These are phyloP conservation scores for Colletotrichum cordylinicola DNA, from an alignment of 2,329 filamentous ascomycete genomes.

Conservation along the genomic window DNA sequence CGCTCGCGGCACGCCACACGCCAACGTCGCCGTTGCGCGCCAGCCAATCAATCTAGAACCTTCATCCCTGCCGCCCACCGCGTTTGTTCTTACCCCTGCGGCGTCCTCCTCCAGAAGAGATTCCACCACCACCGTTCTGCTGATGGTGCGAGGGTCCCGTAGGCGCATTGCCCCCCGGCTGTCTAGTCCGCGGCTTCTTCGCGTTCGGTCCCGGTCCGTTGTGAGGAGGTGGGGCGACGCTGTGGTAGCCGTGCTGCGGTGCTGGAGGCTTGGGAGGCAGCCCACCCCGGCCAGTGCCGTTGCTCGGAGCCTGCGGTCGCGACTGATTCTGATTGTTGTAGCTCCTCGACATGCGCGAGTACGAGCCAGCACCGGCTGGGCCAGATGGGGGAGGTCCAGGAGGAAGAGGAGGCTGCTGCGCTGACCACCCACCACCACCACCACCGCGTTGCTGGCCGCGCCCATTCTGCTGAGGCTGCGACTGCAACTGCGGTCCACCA, in stretches of 20 bases:
- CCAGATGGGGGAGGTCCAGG: slow-evolving; percentile 41
- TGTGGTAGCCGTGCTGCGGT: slow-evolving; percentile 15
- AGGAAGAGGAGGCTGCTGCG: slow-evolving; percentile 40
- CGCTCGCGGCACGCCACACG: not conserved
- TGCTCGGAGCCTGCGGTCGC: not conserved
- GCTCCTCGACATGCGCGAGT: slow-evolving; percentile 20
- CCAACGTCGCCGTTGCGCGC: not conserved
- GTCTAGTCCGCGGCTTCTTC: slow-evolving; percentile 13
- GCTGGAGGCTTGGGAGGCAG: slow-evolving; percentile 18
- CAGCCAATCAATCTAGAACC: not conserved
- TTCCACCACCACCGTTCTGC: slow-evolving; percentile 1
- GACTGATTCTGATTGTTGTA: slow-evolving; percentile 11
- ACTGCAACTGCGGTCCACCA: slow-evolving; percentile 1
- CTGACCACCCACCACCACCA: slow-evolving; percentile 9
- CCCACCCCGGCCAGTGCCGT: not conserved
- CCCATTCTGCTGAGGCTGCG: slow-evolving; percentile 19
- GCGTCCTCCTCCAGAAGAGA: not conserved
- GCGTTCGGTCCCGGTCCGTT: slow-evolving; percentile 12
- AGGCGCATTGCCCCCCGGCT: not conserved
- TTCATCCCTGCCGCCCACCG: slow-evolving; percentile 20
- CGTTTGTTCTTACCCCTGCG: slow-evolving; percentile 19
- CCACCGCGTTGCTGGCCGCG: slow-evolving; percentile 12
- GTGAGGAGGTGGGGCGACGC: slow-evolving; percentile 8
- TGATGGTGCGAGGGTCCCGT: not conserved
- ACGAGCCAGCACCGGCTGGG: slow-evolving; percentile 27